Conservation (phyloP, 495 filamentous ascomycete genomes). For the Podospora conica region DNA sequence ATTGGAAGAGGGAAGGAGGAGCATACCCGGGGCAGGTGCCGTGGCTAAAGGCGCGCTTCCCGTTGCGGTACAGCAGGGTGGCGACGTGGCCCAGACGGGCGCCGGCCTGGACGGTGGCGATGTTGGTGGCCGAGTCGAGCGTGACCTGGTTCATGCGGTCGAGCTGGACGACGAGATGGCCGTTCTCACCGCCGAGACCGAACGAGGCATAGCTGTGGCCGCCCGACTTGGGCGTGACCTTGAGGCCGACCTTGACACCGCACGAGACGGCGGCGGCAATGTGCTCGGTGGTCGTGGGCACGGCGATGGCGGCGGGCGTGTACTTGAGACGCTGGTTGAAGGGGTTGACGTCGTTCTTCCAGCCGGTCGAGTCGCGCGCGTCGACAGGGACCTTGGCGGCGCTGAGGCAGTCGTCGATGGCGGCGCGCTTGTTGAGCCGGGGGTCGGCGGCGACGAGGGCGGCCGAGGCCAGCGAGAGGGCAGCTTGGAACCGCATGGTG, state of each 20-base stretch:
- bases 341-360: conserved; percentile 32
- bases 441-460: conserved; percentile 17
- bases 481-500: conserved; percentile 16
- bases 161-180: conserved; percentile 40
- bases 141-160: conserved; percentile 40
- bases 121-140: conserved; percentile 32
- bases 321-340: conserved; percentile 38
- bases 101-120: conserved; percentile 37
- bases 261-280: conserved; percentile 41
- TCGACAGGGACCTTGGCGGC: conserved; percentile 29
- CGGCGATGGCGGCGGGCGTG: conserved; percentile 37
- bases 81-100: conserved; percentile 38
- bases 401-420: conserved; percentile 38
- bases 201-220: conserved; percentile 45
- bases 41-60: conserved; percentile 39
- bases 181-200: conserved; percentile 43
- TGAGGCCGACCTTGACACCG: conserved; percentile 34
- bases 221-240: conserved; percentile 39
- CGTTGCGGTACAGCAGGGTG: conserved; percentile 32
- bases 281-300: conserved; percentile 35
- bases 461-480: conserved; percentile 13
- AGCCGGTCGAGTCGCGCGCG: conserved; percentile 31
- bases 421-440: conserved; percentile 23
- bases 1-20: neutral
- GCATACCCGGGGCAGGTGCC: conserved; percentile 42